Evolutionary conservation across 1,284 basidiomycete species (phyloP), one percentile per base, ranked within the genome.

Genomic region (Trichosporon sp.): DNA sequence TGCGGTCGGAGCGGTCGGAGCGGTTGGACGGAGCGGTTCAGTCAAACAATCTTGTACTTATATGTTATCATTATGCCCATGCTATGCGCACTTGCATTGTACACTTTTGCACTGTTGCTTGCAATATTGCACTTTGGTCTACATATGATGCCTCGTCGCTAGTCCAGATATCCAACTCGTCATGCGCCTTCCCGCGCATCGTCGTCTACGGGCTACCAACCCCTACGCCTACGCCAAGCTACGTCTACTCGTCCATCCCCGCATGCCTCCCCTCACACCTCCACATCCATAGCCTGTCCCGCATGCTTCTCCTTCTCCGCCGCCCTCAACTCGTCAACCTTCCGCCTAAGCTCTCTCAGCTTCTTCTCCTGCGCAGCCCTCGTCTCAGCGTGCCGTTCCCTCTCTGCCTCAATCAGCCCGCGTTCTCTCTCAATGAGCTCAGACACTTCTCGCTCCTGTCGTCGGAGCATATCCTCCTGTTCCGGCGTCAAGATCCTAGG

Each of bases 401-500:
- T 23, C 29, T 76, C 61, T n/a, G 74, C 74, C 14, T 68, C 70
- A 25, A 77, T 75, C 49, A 68, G 49, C 16, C 40, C 67, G 40
- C 64, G 46, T 56, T 73, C 74, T 52, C 58, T 65, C 16, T 64
- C 67, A 0, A 65, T 67, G 3, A 64, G 64, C 6, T 56, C 62
- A 0, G 54, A 59, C 9, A 73, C 70, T 1, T 65, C 78, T 11
- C 72, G 69, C 6, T 61, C 65, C 27, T 58, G 57, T 16, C 27
- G 25, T 16, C 70, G 63, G 14, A 81, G 70, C n/a, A 63, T 58
- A 27, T 68, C 67, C 59, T 77, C 69, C 66, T 81, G 79, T 19
- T 75, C 67, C 2, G 73, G 73, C 7, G 76, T 40, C 10, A 80
- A 70, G 31, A 76, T 70, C 65, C 77, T 76, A 0, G 79, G 79